Percentiles rank a stretch among this genome's conserved stretches.
phyloP scores from a whole-genome alignment of 75 land plant species.

The Isoetes taiwanensis region DNA sequence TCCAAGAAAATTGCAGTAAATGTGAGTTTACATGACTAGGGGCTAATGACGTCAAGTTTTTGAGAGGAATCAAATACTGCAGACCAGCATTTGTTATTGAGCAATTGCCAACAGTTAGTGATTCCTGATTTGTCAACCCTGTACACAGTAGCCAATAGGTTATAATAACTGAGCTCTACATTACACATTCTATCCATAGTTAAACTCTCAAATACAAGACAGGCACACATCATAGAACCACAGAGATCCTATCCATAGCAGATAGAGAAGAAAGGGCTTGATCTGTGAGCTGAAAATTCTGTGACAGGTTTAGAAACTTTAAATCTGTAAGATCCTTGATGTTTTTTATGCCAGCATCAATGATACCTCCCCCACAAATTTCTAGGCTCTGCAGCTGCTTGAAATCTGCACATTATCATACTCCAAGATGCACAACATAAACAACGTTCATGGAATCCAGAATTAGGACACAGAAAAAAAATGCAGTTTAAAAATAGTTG shows the following conservation, averaged over 20 bases:
- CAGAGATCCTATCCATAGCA: conserved; percentile 30
- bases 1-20: conserved; percentile 56
- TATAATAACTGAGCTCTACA: too few relatives aligned
- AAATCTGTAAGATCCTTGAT: conserved; percentile 68
- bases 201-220: too few relatives aligned
- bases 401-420: too few relatives aligned
- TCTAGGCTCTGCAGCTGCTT: conserved; percentile 82
- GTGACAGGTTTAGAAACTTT: conserved; percentile 75
- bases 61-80: conserved; percentile 56
- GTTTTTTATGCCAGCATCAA: conserved; percentile 90
- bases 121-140: conserved; percentile 75
- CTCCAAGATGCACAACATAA: too few relatives aligned
- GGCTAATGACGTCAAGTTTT: conserved; percentile 64
- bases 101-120: conserved; percentile 77
- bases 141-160: too few relatives aligned
- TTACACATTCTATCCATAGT: too few relatives aligned
- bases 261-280: conserved; percentile 58
- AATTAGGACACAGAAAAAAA: too few relatives aligned
- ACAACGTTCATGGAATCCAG: too few relatives aligned
- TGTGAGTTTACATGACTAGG: conserved; percentile 86
- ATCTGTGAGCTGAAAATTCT: conserved; percentile 72
- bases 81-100: conserved; percentile 67
- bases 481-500: too few relatives aligned
- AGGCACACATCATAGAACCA: too few relatives aligned
- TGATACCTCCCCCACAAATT: conserved; percentile 90